Conservation (phyloP, 1,139 yeast genomes). For the Hansenula lynferdii region DNA sequence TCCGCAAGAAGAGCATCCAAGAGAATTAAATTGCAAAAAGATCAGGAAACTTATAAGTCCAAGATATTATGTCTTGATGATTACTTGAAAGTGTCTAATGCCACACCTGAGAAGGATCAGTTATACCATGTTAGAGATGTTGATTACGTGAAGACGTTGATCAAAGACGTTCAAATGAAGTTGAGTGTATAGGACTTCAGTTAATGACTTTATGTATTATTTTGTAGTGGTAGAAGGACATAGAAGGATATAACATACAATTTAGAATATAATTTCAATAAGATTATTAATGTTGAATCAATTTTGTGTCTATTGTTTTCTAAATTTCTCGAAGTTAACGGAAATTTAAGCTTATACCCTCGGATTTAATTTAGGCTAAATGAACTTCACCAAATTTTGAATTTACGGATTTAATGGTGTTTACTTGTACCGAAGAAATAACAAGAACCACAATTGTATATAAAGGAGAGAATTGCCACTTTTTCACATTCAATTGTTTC, state of each 20-base stretch:
- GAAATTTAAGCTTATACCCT: too few species aligned
- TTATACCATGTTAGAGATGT: conserved; percentile 20
- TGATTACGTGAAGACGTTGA: conserved; percentile 18
- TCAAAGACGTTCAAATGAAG: conserved; percentile 6
- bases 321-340: too few species aligned
- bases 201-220: too few species aligned
- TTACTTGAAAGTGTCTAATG: conserved; percentile 13
- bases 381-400: background rate
- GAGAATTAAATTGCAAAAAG: conserved; percentile 13
- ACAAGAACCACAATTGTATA: too few species aligned
- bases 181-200: background rate
- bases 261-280: too few species aligned
- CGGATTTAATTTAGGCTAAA: background rate
- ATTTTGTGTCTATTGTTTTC: too few species aligned
- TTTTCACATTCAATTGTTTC: too few species aligned
- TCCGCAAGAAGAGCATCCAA: conserved; percentile 14
- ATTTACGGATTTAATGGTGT: background rate
- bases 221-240: too few species aligned
- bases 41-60: conserved; percentile 8
- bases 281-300: too few species aligned
- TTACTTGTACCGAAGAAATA: too few species aligned
- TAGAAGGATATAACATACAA: too few species aligned
- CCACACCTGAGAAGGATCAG: conserved; percentile 17
- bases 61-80: conserved; percentile 18
- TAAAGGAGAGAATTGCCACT: too few species aligned